Conservation (phyloP, 495 filamentous ascomycete genomes). For the Glarea lozoyensis region DNA sequence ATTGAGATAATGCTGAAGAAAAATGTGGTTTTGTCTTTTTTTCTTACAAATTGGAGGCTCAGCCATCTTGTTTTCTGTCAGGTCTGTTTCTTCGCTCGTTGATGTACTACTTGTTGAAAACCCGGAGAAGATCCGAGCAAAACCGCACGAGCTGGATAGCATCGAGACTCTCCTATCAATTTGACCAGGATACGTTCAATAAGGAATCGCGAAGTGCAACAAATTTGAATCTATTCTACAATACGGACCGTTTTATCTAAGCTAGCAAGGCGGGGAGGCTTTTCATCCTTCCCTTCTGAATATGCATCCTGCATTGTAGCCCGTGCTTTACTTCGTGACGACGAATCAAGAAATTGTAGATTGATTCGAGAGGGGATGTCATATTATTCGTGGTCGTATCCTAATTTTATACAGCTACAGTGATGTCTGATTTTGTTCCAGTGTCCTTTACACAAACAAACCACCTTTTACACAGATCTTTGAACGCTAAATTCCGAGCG, state of each 20-base stretch:
- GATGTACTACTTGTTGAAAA: neutral
- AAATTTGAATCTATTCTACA: neutral
- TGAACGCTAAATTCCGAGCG: conserved; percentile 16
- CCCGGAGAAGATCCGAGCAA: neutral
- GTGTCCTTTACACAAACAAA: conserved; percentile 11
- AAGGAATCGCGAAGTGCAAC: conserved; percentile 13
- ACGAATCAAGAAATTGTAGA: conserved; percentile 1
- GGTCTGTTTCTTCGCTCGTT: neutral
- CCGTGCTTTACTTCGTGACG: neutral
- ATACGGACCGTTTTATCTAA: neutral
- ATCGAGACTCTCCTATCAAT: neutral
- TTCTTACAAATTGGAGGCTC: neutral
- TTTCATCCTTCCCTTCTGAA: neutral
- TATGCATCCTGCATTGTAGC: conserved; percentile 1
- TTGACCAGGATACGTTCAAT: neutral
- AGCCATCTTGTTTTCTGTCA: neutral
- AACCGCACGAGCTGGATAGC: neutral
- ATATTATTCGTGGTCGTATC: conserved; percentile 25
- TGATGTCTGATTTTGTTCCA: conserved; percentile 18
- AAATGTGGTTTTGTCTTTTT: neutral
- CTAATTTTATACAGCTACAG: conserved; percentile 24
- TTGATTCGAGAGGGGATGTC: conserved; percentile 22
- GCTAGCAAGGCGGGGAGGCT: neutral
- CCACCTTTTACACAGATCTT: too few relatives aligned
- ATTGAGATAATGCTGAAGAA: neutral